Evolutionary conservation across 495 filamentous ascomycete species (phyloP).

Genomic region (Parachaetomium inaequale): DNA sequence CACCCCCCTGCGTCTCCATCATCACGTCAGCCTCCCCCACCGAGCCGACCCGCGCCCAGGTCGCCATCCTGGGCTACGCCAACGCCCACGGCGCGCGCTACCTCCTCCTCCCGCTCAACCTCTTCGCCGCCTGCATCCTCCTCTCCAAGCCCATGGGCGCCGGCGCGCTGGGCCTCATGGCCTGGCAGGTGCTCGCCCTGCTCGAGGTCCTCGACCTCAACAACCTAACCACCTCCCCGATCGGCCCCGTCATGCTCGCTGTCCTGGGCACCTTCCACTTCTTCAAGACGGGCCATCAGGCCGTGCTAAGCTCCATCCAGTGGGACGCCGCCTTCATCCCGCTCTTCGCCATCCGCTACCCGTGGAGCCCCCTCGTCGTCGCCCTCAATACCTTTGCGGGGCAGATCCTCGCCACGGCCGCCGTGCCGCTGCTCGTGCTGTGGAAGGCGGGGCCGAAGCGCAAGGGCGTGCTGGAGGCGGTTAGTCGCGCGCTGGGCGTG

Average conservation of each 20-base stretch:
- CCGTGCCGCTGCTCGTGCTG: slow-evolving; percentile 75
- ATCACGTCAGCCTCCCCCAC: slow-evolving; percentile 36
- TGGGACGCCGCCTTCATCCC: slow-evolving; percentile 98
- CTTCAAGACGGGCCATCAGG: slow-evolving; percentile 98
- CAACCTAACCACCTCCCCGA: slow-evolving; percentile 58
- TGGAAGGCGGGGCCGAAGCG: slow-evolving; percentile 72
- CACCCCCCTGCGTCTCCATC: slow-evolving; percentile 70
- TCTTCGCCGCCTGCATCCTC: slow-evolving; percentile 69
- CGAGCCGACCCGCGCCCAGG: slow-evolving; percentile 45
- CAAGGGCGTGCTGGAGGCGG: slow-evolving; percentile 60
- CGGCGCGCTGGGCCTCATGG: slow-evolving; percentile 70
- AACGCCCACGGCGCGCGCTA: slow-evolving; percentile 91
- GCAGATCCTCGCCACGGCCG: slow-evolving; percentile 74
- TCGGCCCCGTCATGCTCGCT: slow-evolving; percentile 81
- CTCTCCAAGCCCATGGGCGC: slow-evolving; percentile 94
- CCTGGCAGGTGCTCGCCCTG: slow-evolving; percentile 82
- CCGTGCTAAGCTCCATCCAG: slow-evolving; percentile 80
- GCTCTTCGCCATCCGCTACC: slow-evolving; percentile 75
- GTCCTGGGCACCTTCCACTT: slow-evolving; percentile 87
- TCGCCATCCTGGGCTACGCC: slow-evolving; percentile 84
- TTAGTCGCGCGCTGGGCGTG: slow-evolving; percentile 64
- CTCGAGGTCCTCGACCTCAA: slow-evolving; percentile 85
- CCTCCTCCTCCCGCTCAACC: slow-evolving; percentile 75
- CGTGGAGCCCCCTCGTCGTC: slow-evolving; percentile 80
- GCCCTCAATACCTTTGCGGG: slow-evolving; percentile 83